Conservation (phyloP, 495 filamentous ascomycete species). For the Wilcoxina mikolae region DNA sequence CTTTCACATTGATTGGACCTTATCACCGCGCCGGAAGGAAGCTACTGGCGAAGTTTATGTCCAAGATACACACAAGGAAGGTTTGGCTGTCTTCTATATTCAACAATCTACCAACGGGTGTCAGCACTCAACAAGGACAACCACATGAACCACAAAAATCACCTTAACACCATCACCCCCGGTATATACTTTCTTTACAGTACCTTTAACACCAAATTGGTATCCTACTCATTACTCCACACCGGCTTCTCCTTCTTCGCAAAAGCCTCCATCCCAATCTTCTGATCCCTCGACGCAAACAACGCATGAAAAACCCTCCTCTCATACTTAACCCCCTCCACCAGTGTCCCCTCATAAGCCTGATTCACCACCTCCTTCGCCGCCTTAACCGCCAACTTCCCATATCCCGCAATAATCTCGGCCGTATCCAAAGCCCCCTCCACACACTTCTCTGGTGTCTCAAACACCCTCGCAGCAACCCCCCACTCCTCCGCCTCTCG, state of each 20-base stretch:
- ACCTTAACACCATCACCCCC: too few species aligned
- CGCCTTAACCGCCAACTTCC: constrained; percentile 66
- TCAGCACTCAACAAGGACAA: too few species aligned
- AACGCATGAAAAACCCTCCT: constrained; percentile 76
- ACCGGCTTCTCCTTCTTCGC: constrained; percentile 85
- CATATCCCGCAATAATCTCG: constrained; percentile 72
- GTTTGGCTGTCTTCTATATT: too few species aligned
- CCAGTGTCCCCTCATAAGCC: constrained; percentile 71
- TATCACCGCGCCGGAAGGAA: too few species aligned
- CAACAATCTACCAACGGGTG: too few species aligned
- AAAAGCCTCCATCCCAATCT: constrained; percentile 94
- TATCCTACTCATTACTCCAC: constrained; percentile 72
- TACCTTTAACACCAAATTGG: too few species aligned
- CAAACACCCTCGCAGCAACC: constrained; percentile 67
- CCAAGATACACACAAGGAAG: too few species aligned
- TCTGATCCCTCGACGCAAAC: constrained; percentile 91
- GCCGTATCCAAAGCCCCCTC: constrained; percentile 65
- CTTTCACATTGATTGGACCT: too few species aligned
- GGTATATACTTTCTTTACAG: too few species aligned
- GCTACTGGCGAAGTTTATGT: too few species aligned
- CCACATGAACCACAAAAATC: too few species aligned
- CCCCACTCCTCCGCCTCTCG: constrained; percentile 81
- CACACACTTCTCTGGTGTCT: constrained; percentile 66
- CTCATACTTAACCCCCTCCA: constrained; percentile 91
- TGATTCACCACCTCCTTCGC: constrained; percentile 97